Conservation (phyloP, 2,329 filamentous ascomycete genomes). For the Aspergillus ustus region DNA sequence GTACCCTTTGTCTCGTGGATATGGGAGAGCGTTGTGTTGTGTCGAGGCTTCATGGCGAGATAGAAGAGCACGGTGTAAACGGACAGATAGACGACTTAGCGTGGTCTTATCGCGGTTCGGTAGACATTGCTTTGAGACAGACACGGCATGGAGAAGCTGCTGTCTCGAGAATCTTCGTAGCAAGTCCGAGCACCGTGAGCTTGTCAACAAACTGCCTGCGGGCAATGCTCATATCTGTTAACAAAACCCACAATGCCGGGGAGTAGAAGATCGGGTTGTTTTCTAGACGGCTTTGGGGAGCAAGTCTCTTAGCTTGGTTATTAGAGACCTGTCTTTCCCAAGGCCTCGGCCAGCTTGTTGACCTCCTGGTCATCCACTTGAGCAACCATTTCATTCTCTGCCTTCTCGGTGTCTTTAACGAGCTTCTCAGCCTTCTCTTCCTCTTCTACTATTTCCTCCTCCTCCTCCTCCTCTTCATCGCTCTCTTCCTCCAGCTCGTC, state of each 20-base stretch:
- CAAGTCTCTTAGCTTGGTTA: background rate
- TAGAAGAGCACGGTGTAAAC: background rate
- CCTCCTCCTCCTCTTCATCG: conserved; percentile 71
- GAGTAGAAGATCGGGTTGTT: background rate
- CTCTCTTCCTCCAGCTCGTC: conserved; percentile 80
- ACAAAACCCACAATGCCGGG: background rate
- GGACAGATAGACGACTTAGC: background rate
- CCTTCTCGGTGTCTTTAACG: conserved; percentile 66
- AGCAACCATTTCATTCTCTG: conserved; percentile 65
- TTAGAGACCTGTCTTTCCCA: conserved; percentile 68
- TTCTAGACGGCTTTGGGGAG: background rate
- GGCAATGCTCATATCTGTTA: background rate
- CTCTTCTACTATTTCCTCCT: conserved; percentile 71
- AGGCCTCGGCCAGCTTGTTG: conserved; percentile 74
- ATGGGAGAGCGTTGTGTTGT: background rate
- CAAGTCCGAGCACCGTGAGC: background rate
- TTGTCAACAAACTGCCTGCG: conserved; percentile 1
- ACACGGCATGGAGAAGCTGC: background rate
- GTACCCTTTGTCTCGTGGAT: background rate
- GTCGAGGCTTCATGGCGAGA: conserved; percentile 1
- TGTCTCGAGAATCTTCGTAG: background rate
- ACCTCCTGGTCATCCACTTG: conserved; percentile 80
- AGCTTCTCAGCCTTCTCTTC: conserved; percentile 68
- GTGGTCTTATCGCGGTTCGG: background rate
- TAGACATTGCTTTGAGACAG: background rate